Base-by-base conservation (phyloP, 1,284 basidiomycete genomes). In the Taiwanofungus camphoratus region DNA sequence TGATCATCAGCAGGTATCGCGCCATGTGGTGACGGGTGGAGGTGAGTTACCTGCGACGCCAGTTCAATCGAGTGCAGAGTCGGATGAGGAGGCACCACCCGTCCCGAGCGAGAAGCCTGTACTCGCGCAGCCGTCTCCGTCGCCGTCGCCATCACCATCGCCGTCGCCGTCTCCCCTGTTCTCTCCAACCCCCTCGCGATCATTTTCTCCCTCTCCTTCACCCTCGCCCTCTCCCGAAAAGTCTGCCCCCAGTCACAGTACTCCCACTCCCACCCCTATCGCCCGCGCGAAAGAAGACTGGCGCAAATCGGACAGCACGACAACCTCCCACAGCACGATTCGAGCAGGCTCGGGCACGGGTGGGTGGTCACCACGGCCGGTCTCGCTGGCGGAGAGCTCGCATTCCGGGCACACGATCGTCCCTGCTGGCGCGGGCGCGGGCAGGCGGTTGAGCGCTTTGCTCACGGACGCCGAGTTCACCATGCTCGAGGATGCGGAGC, bases 261-360 rank as follows among this genome's bases (percentile, higher is more conserved):
- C 15, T 16, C 32, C 34, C 47, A 23, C 43, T 45, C 18, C 53
- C 54, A 32, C 52, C 58, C 12, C 42, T 62, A 15, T 65, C 56
- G 4, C 67, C 70, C 20, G 64, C 66, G 0, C 42, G 52, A 84
- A 79, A 64, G 82, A 86, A 50, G 65, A 71, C 26, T 82, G 79
- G 76, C 66, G 84, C 51, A 82, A 82, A 62, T 85, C 82, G 52
- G 85, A 87, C 61, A 78, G 84, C 5, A 85, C 82, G 9, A 77
- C 81, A 58, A 58, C 59, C 30, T 81, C 82, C 56, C 77, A 82
- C 55, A 72, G 74, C 49, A 87, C 84, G 23, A 75, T 84, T 46
- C 74, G 82, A 24, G 76, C 80, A 34, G 69, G 72, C 19, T 66
- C 68, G 29, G 53, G 57, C n/a, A 50, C 67, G 16, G 70, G 69